Base-by-base conservation (phyloP, 2,329 filamentous ascomycete species). In the Fusarium sp. region DNA sequence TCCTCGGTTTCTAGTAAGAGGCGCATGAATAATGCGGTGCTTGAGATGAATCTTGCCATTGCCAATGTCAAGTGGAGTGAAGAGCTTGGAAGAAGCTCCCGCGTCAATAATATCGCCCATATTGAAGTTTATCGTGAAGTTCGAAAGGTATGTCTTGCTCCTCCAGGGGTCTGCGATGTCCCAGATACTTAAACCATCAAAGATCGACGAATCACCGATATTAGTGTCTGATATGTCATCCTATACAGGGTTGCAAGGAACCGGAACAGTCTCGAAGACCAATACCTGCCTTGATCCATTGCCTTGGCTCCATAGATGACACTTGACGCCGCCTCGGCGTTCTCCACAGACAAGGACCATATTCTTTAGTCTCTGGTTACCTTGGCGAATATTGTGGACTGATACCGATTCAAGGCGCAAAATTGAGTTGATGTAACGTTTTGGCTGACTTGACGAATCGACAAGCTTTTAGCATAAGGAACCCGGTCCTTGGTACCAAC, bases 1-100 rank as follows among this genome's bases (percentile, higher is more conserved):
- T 22, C 85, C 85, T 31, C 88, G 83, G 72, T 86, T 86, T 22
- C 88, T 84, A 9, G 87, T 89, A 61, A 89, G 77, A 5, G 88
- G 85, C 3, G 86, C 85, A 71, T 86, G 76, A 47, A 87, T 80
- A 29, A 89, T 79, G 57, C 88, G 84, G 72, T 89, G 86, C 53
- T 83, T 80, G 36, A 90, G 83, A 14, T 78, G 78, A 46, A 86
- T 81, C 46, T 83, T 83, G 66, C 87, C 83, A 69, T 82, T 70
- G 79, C 82, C 70, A 68, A 83, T 80, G 15, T 67, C 73, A 17
- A 82, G 67, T 6, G 81, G 79, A 58, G 79, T 65, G 54, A 82
- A 82, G 18, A 81, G 75, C 64, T 75, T 65, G 8, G 73, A 75
- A 18, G 47, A 56, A 14, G 50, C 14, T 13, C 70, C 73, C 7